Evolutionary conservation across 495 filamentous ascomycete genomes (phyloP), one percentile per base, ranked within the genome.

Genomic region (Hyaloscypha variabilis): DNA sequence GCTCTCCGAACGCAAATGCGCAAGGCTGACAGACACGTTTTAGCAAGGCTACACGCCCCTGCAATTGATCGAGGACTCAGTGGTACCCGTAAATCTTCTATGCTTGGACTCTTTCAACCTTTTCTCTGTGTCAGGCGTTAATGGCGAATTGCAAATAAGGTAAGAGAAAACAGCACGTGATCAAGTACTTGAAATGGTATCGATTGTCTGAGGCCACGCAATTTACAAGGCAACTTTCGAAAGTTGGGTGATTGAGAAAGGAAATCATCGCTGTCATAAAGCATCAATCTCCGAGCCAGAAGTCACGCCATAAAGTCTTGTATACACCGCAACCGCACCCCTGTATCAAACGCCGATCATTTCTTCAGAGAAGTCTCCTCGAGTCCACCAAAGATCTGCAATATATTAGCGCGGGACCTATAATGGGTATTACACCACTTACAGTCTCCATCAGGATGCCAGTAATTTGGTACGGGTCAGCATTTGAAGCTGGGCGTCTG

Each of bases 401-500:
- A 51, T 21, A 30, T 6, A 19, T 54, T 34, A 51, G 39, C 19
- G 19, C 39, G 19, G 13, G 6, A 17, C 17, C 11, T 17, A 46
- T 46, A 46, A 46, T 11, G 17, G 39, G 39, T 17, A 19, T 8
- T 17, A 19, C 10, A 36, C 14, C 29, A 52, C 70, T 65, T 70
- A 72, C 70, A 34, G 90, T 91, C 84, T 93, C 90, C 77, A 94
- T 91, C 74, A 96, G 90, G 75, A 97, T 95, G 74, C 91, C 91
- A 65, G 92, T 96, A 75, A 97, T 93, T 81, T 93, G 94, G 82
- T 99, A 99, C 28, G 95, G 95, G 80, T 96, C 93, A 68, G 88
- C 95, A 76, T 99, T 99, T 74, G 90, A 94, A 52, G 95, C 95
- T 53, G 95, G 95, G 71, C 95, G 85, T 75, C 95, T 88, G 72